Percentiles rank a stretch among this genome's conserved stretches.
Conservation (phyloP, 169 alveolate species). For the Cryptosporidium parvum region DNA sequence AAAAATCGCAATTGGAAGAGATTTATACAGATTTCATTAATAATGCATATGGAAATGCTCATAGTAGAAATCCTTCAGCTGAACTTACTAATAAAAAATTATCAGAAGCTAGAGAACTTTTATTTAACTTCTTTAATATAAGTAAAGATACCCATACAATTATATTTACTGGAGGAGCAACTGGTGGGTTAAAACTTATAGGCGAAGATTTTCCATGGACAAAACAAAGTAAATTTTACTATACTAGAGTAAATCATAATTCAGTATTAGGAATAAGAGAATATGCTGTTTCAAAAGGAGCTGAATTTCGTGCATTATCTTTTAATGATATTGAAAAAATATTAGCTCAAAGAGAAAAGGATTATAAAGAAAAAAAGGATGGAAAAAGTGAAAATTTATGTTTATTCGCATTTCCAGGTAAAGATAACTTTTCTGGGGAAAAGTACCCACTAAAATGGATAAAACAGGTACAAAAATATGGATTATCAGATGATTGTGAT, state of each 20-base stretch:
- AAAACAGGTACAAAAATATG: constrained; percentile 67
- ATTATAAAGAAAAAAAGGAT: neutral
- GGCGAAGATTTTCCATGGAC: constrained; percentile 80
- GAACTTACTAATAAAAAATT: constrained; percentile 69
- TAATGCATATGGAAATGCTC: constrained; percentile 79
- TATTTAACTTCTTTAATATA: constrained; percentile 74
- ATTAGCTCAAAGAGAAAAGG: constrained; percentile 37
- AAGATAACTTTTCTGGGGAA: constrained; percentile 79
- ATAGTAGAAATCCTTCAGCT: constrained; percentile 79
- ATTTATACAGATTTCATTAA: constrained; percentile 67
- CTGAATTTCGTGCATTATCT: constrained; percentile 64
- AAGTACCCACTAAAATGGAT: constrained; percentile 77
- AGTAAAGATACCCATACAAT: constrained; percentile 68
- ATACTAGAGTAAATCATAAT: constrained; percentile 78
- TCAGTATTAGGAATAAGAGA: constrained; percentile 80
- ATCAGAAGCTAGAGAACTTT: constrained; percentile 76
- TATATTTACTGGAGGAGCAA: constrained; percentile 80
- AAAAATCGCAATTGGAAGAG: constrained; percentile 70
- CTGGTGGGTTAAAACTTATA: constrained; percentile 78
- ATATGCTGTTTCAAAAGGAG: constrained; percentile 76
- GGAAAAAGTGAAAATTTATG: constrained; percentile 15
- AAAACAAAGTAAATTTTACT: constrained; percentile 56
- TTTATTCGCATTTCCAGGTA: constrained; percentile 79
- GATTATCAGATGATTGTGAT: constrained; percentile 75
- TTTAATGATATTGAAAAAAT: constrained; percentile 72